A percentile compares a stretch with the other conserved stretches of the same genome.
phyloP scores from a whole-genome alignment of 1,284 basidiomycete genomes.

The Heterobasidion occidentale region DNA sequence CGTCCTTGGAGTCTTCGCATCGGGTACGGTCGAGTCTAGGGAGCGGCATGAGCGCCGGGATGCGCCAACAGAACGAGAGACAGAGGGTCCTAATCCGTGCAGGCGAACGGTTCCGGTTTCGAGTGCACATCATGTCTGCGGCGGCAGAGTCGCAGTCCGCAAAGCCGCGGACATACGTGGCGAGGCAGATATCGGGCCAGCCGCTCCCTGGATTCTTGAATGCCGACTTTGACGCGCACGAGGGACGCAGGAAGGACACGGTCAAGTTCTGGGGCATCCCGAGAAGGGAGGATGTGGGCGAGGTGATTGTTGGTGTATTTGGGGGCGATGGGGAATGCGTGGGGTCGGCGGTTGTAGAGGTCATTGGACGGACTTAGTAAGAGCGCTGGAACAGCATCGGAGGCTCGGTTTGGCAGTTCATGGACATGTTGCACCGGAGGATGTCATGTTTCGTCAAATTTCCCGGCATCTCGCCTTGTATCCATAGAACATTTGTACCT shows the following conservation, averaged over 20 bases:
- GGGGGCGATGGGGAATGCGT: constrained; percentile 42
- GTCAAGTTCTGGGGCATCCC: constrained; percentile 57
- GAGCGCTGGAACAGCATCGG: neutral
- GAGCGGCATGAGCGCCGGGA: constrained; percentile 17
- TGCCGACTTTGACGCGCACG: constrained; percentile 36
- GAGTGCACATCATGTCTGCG: constrained; percentile 31
- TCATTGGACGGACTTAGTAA: constrained; percentile 24
- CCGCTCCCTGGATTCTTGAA: constrained; percentile 51
- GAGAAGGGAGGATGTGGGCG: constrained; percentile 41
- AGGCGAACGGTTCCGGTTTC: constrained; percentile 57
- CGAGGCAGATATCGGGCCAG: constrained; percentile 43
- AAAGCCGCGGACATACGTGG: constrained; percentile 27
- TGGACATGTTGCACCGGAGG: neutral
- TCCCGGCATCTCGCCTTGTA: neutral
- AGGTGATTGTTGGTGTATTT: constrained; percentile 51
- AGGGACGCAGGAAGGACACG: constrained; percentile 28
- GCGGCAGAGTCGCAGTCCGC: constrained; percentile 10
- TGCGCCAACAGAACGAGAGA: constrained; percentile 15
- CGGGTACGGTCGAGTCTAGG: constrained; percentile 16
- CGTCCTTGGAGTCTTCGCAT: constrained; percentile 52
- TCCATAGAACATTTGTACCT: neutral
- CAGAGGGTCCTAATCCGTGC: constrained; percentile 45
- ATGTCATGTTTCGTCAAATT: neutral
- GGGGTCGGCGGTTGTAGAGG: constrained; percentile 48
- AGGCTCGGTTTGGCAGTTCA: neutral